Percentiles rank a stretch among this genome's conserved stretches.
Conservation (phyloP, 2,329 filamentous ascomycete species). For the Colletotrichum higginsianum region DNA sequence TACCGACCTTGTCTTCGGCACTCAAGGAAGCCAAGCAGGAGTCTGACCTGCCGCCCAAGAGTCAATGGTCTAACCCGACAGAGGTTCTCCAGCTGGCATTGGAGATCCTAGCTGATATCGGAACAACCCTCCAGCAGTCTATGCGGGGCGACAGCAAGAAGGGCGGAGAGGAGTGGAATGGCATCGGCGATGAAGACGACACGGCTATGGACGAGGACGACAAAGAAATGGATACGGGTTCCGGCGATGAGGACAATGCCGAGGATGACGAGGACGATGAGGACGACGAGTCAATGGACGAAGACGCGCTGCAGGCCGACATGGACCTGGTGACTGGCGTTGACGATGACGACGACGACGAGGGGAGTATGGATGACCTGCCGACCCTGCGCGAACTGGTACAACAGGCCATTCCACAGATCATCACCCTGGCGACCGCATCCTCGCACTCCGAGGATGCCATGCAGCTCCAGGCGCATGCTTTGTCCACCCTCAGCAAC, state of each 20-base stretch:
- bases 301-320: constrained; percentile 73
- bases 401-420: constrained; percentile 61
- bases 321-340: constrained; percentile 75
- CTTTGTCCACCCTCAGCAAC: constrained; percentile 76
- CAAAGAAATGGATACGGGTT: constrained; percentile 52
- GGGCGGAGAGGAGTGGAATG: constrained; percentile 57
- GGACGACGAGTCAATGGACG: constrained; percentile 68
- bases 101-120: constrained; percentile 76
- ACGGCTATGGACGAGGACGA: constrained; percentile 56
- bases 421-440: constrained; percentile 63
- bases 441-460: constrained; percentile 58
- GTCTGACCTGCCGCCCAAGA: constrained; percentile 48
- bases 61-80: constrained; percentile 56
- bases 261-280: constrained; percentile 55
- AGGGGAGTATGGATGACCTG: constrained; percentile 63
- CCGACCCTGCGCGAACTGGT: constrained; percentile 67
- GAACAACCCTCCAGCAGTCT: constrained; percentile 69
- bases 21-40: constrained; percentile 53
- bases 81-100: constrained; percentile 70
- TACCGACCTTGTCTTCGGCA: constrained; percentile 60
- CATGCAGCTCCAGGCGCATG: constrained; percentile 64
- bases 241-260: constrained; percentile 54
- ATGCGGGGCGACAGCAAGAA: constrained; percentile 53
- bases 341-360: constrained; percentile 59
- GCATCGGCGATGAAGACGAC: constrained; percentile 54